These are phyloP conservation scores for Zoysia pacifica DNA, from an alignment of 176 grass and related monocot genomes.

Conservation along the genomic window DNA sequence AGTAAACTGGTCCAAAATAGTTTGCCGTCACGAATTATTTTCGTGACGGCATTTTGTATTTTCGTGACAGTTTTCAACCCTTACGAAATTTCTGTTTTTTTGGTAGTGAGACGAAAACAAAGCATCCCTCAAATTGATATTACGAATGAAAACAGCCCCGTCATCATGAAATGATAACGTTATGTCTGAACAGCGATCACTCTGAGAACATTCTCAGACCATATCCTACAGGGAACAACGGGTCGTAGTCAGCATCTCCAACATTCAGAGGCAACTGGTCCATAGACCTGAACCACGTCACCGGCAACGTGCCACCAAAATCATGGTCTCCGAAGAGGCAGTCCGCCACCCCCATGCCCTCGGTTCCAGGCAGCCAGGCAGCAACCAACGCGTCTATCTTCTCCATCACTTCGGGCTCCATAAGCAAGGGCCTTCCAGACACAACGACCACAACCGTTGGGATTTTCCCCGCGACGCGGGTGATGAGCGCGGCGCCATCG, in stretches of 20 bases:
- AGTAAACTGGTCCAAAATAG: too few species aligned
- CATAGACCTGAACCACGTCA: conserved; percentile 74
- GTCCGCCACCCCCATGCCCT: conserved; percentile 67
- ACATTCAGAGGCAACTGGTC: conserved; percentile 73
- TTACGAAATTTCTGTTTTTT: too few species aligned
- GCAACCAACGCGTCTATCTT: conserved; percentile 74
- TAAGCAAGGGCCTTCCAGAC: conserved; percentile 77
- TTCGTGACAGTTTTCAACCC: too few species aligned
- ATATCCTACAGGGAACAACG: conserved; percentile 81
- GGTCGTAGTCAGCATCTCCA: conserved; percentile 55
- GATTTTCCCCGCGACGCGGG: conserved; percentile 18
- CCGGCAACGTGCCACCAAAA: conserved; percentile 69
- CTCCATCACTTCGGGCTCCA: conserved; percentile 56
- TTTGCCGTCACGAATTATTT: too few species aligned
- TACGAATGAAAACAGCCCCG: too few species aligned
- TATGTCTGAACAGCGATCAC: conserved; percentile 9
- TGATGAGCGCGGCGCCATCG: too few species aligned
- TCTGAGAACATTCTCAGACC: conserved; percentile 52
- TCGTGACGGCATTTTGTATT: too few species aligned
- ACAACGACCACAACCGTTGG: conserved; percentile 68
- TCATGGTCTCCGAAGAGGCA: conserved; percentile 86
- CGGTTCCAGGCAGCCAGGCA: conserved; percentile 80
- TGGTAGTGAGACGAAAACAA: too few species aligned
- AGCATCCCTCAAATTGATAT: too few species aligned
- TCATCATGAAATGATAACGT: not conserved